Evolutionary conservation across 495 filamentous ascomycete genomes (phyloP), one percentile per base, ranked within the genome.

Genomic region (Aspergillus campestris): DNA sequence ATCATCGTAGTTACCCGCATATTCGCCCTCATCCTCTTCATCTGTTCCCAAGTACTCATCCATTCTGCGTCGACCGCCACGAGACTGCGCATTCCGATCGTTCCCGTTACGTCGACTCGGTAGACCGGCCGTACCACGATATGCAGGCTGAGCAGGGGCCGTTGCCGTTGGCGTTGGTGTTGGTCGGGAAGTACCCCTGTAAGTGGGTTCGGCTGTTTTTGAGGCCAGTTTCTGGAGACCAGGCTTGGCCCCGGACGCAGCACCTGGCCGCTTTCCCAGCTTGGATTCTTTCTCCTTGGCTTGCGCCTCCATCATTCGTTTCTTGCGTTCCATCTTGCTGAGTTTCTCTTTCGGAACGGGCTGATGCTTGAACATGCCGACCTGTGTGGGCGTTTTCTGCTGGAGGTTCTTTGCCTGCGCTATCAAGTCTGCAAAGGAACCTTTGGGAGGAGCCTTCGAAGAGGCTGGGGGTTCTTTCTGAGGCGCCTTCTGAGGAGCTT

Each of bases 41-140:
- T 71, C 71, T 5, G 67, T 74, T 6, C 56, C 71, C 14, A 73
- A 61, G 49, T 73, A 73, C 59, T 74, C 70, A 39, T 76, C 57
- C 46, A 56, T 55, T 10, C 65, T 60, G 27, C 55, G 54, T 24
- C 63, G 56, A 49, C 57, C 63, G 14, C 60, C 52, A 41, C 49
- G 41, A 32, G 34, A 32, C 45, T 64, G 56, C n/a, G 59, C 49
- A 38, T 62, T 61, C 43, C 71, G 71, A 24, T 70, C 56, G 44
- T 51, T 40, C 45, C 51, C 40, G 39, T 61, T 49, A 52, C 50
- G 48, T 45, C 46, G 53, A 34, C 47, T 42, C 15, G 60, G 62
- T 42, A 67, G 31, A 38, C 61, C 48, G 39, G 68, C 53, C 48
- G 81, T 85, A 34, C 81, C 81, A 56, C 74, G 80, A 58, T 84